Evolutionary conservation across 352 stramenopile species (phyloP), one percentile per base, ranked within the genome.

Genomic region (Pseudoperonospora humuli): DNA sequence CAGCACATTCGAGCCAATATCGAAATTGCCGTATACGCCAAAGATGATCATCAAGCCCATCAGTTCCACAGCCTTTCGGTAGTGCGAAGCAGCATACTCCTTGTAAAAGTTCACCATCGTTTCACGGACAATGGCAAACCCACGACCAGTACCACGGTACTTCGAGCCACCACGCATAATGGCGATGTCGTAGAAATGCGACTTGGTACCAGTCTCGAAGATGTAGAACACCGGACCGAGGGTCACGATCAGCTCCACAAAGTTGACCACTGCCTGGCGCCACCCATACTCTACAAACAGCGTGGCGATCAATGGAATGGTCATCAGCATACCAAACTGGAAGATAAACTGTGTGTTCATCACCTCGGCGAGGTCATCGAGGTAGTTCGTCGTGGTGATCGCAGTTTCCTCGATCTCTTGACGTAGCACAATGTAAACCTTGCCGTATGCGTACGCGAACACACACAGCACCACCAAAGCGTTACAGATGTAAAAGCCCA

Each of bases 401-500:
- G 73, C 70, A 26, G 64, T 70, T 41, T 77, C 59, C 37, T 90
- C 65, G 10, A 91, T 75, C 8, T 87, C 70, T 45, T 74, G 48
- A 40, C 84, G 75, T 6, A 93, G 58, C n/a, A 67, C 68, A 38
- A 90, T 88, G 63, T 93, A 93, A 0, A 93, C 64, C 54, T 93
- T 93, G 15, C 67, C 64, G 61, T 93, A 93, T 7, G 67, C 59
- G 44, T 90, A 93, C 2, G 70, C 62, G 39, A 88, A 93, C 13
- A 90, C 77, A 62, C 76, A 87, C 7, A 91, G 42, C 36, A 93
- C 75, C 3, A 79, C 76, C 28, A 93, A 33, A 10, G 76, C 75
- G 44, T 91, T 88, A 52, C 72, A 88, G 19, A 93, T 87, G 67
- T 93, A 93, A 43, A 88, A 93, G 10, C 81, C 81, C 75, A 91